Evolutionary conservation across 2,329 filamentous ascomycete species (phyloP), one percentile per base, ranked within the genome.

Genomic region (Talaromyces sp.): DNA sequence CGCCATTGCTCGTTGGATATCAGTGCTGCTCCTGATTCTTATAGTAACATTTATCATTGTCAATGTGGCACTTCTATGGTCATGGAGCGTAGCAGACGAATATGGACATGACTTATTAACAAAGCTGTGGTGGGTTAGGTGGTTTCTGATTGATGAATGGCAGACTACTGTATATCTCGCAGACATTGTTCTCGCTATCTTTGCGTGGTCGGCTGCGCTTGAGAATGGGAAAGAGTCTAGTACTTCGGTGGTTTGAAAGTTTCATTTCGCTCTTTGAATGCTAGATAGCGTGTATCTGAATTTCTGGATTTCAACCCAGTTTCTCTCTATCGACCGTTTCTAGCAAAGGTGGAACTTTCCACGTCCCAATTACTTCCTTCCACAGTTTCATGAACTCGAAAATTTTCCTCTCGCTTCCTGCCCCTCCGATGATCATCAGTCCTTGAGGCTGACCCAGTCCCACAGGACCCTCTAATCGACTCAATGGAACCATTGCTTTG

Each of bases 401-500:
- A 1, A 62, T 62, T 35, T 62, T 62, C 4, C 31, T 31, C 31
- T 62, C 60, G n/a, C 50, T 14, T 31, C 50, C 27, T 43, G 60
- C 60, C 35, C 35, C 37, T 14, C 35, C 47, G 16, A 62, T 45
- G n/a, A 62, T 62, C 47, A 54, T 62, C 35, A 56, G 35, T 27
- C 60, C 60, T 19, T 54, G 50, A 24, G 60, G 59, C 59, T 61
- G 59, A 31, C 59, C 60, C 10, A 54, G 27, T 19, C 60, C 60
- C 22, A 19, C 31, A 33, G 50, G 39, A 31, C 50, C 60, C 24
- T 54, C 37, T 24, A 62, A 45, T 39, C 59, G 59, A 52, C 60
- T 56, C 60, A 62, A 43, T 24, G 60, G 60, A 54, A 62, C 60
- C 60, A 56, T 56, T 31, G 60, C 60, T 45, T 41, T 56, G 24